Conservation (phyloP, 768 basidiomycete species). For the Dioszegia hungarica region DNA sequence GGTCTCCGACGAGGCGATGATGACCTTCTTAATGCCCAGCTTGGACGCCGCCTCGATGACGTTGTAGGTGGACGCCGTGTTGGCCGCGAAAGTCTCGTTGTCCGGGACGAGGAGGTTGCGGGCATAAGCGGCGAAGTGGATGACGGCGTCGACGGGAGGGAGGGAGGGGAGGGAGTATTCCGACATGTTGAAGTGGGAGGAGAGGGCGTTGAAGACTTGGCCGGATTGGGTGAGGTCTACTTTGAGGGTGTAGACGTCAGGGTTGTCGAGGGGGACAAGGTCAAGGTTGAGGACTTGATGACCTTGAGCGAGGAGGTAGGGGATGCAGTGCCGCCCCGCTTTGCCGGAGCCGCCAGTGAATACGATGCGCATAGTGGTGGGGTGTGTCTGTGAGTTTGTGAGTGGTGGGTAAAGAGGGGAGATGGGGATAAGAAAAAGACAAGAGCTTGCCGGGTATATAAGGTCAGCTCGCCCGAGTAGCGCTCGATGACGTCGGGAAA, state of each 20-base stretch:
- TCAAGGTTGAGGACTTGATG: slow-evolving; percentile 47
- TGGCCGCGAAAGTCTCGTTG: slow-evolving; percentile 36
- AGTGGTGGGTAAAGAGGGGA: background rate
- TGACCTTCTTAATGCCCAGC: slow-evolving; percentile 43
- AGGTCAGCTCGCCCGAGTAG: too few species aligned
- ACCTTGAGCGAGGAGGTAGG: slow-evolving; percentile 41
- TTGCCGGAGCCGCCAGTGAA: slow-evolving; percentile 47
- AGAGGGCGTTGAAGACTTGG: slow-evolving; percentile 46
- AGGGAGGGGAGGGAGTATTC: slow-evolving; percentile 34
- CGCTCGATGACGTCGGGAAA: too few species aligned
- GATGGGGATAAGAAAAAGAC: too few species aligned
- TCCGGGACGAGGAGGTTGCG: slow-evolving; percentile 45
- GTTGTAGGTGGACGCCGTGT: slow-evolving; percentile 42
- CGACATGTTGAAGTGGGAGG: slow-evolving; percentile 33
- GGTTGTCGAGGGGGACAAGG: slow-evolving; percentile 35
- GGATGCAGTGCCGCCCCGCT: slow-evolving; percentile 44
- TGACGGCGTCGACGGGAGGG: slow-evolving; percentile 30
- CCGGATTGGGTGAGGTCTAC: slow-evolving; percentile 43
- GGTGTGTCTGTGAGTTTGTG: background rate
- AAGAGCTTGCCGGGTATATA: too few species aligned
- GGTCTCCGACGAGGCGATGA: slow-evolving; percentile 43
- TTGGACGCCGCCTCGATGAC: slow-evolving; percentile 46
- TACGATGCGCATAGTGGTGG: slow-evolving; percentile 30
- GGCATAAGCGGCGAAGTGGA: slow-evolving; percentile 46
- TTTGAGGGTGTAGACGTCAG: slow-evolving; percentile 43